These are phyloP conservation scores for Penicillium soppii DNA, from an alignment of 495 filamentous ascomycete species.

Conservation along the genomic window DNA sequence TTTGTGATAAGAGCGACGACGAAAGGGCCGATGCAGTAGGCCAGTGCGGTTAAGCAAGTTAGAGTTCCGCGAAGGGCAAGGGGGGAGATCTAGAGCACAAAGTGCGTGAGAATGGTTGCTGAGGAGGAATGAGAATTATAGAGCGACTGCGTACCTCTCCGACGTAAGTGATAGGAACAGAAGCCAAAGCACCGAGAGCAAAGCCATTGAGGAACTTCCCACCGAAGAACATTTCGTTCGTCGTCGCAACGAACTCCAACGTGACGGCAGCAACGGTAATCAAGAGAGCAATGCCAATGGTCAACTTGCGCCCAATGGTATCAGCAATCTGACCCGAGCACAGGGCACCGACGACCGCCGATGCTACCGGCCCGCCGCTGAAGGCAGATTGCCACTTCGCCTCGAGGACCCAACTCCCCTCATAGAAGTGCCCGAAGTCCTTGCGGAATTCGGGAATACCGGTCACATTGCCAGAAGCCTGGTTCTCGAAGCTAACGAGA, in stretches of 20 bases:
- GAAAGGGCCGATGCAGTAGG: constrained; percentile 29
- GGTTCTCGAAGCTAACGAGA: constrained; percentile 31
- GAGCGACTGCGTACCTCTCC: constrained; percentile 21
- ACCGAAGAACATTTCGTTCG: constrained; percentile 29
- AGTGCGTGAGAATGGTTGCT: neutral
- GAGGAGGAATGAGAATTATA: neutral
- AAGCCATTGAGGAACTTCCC: constrained; percentile 36
- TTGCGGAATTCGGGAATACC: constrained; percentile 32
- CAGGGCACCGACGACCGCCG: constrained; percentile 15
- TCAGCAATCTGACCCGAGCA: constrained; percentile 20
- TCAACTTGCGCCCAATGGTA: constrained; percentile 12
- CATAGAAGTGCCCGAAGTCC: constrained; percentile 29
- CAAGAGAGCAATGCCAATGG: constrained; percentile 13
- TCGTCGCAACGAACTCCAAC: constrained; percentile 27
- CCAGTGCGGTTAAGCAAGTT: constrained; percentile 21
- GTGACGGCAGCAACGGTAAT: constrained; percentile 25
- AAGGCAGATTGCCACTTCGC: constrained; percentile 34
- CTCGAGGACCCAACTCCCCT: constrained; percentile 23
- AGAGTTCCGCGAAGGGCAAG: constrained; percentile 28
- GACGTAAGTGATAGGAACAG: constrained; percentile 27
- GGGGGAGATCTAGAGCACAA: constrained; percentile 17
- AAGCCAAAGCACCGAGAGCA: constrained; percentile 20
- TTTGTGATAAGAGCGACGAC: constrained; percentile 29
- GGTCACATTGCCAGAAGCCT: constrained; percentile 25
- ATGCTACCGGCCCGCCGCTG: constrained; percentile 19